Evolutionary conservation across 805 yeast genomes (phyloP).

Genomic region (Ogataea zsoltii): DNA sequence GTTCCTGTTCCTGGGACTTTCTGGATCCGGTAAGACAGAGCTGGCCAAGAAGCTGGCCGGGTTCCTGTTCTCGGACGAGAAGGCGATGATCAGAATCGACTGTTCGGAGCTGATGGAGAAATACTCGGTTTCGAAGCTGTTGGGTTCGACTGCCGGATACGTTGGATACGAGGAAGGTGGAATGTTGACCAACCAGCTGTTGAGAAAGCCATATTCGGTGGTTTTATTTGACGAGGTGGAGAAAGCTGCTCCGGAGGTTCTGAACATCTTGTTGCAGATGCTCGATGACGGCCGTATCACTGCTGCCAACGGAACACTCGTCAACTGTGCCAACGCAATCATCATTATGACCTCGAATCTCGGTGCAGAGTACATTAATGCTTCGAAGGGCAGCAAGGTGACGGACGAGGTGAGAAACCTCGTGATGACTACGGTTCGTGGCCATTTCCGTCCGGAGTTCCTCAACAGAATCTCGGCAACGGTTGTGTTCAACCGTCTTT

Average conservation of each 20-base stretch:
- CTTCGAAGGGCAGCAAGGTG: constrained; percentile 60
- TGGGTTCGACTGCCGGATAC: constrained; percentile 97
- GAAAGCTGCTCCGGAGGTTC: constrained; percentile 97
- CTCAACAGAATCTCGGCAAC: constrained; percentile 93
- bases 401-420: constrained; percentile 67
- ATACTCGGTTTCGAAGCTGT: constrained; percentile 89
- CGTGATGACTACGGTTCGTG: constrained; percentile 81
- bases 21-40: constrained; percentile 98
- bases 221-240: constrained; percentile 96
- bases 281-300: constrained; percentile 96
- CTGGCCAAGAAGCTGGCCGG: constrained; percentile 96
- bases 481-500: constrained; percentile 88
- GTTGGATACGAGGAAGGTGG: constrained; percentile 99
- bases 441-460: constrained; percentile 96
- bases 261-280: constrained; percentile 87
- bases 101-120: constrained; percentile 96
- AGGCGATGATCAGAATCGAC: constrained; percentile 95
- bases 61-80: constrained; percentile 92
- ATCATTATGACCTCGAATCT: constrained; percentile 96
- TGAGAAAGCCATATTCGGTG: constrained; percentile 94
- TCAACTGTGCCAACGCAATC: constrained; percentile 89
- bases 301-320: constrained; percentile 89
- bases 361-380: constrained; percentile 88
- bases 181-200: constrained; percentile 85
- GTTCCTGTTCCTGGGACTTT: constrained; percentile 89